A percentile compares a stretch with the other conserved stretches of the same genome.
phyloP scores from a whole-genome alignment of 139 green algal species.

The Astrephomene gubernaculifera region DNA sequence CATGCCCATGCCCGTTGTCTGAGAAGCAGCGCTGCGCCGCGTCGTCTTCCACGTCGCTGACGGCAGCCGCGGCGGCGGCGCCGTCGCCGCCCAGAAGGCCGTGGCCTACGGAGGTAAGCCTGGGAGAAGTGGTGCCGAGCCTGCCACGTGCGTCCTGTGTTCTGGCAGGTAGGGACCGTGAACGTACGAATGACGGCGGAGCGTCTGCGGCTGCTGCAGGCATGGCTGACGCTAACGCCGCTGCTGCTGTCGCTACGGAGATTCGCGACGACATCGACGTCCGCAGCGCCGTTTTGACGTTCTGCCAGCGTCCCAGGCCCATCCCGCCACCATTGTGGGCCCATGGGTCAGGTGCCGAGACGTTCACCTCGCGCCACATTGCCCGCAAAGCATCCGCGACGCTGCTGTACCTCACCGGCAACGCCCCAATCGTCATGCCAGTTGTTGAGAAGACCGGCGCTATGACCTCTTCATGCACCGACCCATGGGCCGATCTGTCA shows the following conservation, averaged over 20 bases:
- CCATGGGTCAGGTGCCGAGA: background rate
- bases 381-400: slow-evolving; percentile 14
- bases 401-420: background rate
- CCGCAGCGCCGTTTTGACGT: background rate
- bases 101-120: no score
- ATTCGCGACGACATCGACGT: background rate
- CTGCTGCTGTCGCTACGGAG: background rate
- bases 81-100: background rate
- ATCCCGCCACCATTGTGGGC: background rate
- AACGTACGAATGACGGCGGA: background rate
- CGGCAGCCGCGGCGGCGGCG: no score
- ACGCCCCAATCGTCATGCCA: no score
- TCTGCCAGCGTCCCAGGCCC: slow-evolving; percentile 1
- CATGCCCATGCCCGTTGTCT: background rate
- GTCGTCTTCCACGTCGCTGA: background rate
- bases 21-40: background rate
- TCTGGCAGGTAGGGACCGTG: slow-evolving; percentile 12
- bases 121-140: no score
- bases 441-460: no score
- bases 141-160: no score
- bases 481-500: no score
- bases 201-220: background rate
- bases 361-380: slow-evolving; percentile 24
- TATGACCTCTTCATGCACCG: no score
- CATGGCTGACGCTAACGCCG: background rate